Conservation (phyloP, 768 basidiomycete species). For the Pleurotus sapidus region DNA sequence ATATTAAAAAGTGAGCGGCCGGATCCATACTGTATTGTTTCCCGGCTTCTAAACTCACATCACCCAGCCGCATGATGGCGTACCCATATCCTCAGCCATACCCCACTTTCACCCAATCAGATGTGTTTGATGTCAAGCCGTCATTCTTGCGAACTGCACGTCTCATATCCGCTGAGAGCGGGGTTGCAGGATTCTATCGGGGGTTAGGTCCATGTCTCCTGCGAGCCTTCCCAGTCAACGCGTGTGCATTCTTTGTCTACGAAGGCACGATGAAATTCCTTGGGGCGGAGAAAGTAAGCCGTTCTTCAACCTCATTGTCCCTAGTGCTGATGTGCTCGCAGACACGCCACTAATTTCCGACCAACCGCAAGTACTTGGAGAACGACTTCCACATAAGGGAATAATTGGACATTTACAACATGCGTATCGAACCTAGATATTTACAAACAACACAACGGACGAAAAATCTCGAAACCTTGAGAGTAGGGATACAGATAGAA, state of each 20-base stretch:
- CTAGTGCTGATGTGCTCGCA: background rate
- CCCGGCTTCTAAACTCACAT: background rate
- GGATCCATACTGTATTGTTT: background rate
- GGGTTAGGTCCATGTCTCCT: constrained; percentile 67
- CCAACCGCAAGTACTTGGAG: background rate
- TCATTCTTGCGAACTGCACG: constrained; percentile 50
- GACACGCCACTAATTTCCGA: constrained; percentile 7
- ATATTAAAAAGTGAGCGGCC: constrained; percentile 70
- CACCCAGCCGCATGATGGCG: constrained; percentile 61
- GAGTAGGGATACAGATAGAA: background rate
- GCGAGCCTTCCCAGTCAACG: constrained; percentile 78
- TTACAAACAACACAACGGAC: background rate
- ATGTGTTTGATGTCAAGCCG: constrained; percentile 27
- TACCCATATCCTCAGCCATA: constrained; percentile 45
- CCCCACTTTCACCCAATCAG: constrained; percentile 23
- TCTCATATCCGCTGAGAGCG: constrained; percentile 51
- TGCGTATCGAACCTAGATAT: background rate
- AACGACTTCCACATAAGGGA: background rate
- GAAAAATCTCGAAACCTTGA: no score
- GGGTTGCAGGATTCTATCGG: constrained; percentile 56
- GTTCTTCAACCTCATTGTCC: background rate
- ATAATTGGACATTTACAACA: background rate
- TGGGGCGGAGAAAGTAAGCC: constrained; percentile 61
- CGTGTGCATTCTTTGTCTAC: constrained; percentile 76
- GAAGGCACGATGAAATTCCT: constrained; percentile 66